These are phyloP conservation scores for Elsinoe perseae DNA, from an alignment of 2,329 filamentous ascomycete genomes.

Conservation along the genomic window DNA sequence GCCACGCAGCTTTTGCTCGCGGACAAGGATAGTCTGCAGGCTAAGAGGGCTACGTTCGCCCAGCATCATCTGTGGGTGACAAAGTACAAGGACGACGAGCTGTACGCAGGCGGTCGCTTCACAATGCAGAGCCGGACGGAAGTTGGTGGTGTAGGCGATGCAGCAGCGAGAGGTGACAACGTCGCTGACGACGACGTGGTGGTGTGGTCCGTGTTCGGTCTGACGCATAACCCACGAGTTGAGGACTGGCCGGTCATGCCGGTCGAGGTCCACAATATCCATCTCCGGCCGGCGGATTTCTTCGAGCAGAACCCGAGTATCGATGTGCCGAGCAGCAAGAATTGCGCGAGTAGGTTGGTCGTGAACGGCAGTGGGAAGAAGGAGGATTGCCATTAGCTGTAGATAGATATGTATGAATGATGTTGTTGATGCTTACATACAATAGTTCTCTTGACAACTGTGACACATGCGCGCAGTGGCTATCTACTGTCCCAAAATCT, in stretches of 20 bases:
- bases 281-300: conserved; percentile 46
- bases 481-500: conserved; percentile 19
- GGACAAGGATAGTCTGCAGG: conserved; percentile 37
- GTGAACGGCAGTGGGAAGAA: not conserved
- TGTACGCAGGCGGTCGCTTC: conserved; percentile 43
- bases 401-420: not conserved
- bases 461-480: too few relatives aligned
- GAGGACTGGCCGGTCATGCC: conserved; percentile 48
- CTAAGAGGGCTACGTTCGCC: conserved; percentile 42
- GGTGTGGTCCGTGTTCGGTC: conserved; percentile 43
- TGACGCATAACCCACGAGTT: conserved; percentile 46
- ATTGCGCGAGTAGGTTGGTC: conserved; percentile 10
- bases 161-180: conserved; percentile 36
- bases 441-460: too few relatives aligned
- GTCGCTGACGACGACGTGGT: conserved; percentile 42
- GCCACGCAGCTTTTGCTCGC: conserved; percentile 46
- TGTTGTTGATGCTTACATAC: not conserved
- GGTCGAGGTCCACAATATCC: conserved; percentile 41
- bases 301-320: conserved; percentile 47
- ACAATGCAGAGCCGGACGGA: conserved; percentile 38
- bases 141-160: conserved; percentile 39
- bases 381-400: not conserved
- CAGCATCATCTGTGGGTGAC: conserved; percentile 49
- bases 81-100: conserved; percentile 45
- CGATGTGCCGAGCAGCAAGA: conserved; percentile 35